phyloP scores from a whole-genome alignment of 768 basidiomycete genomes.

The Boletus pseudopeckii region DNA sequence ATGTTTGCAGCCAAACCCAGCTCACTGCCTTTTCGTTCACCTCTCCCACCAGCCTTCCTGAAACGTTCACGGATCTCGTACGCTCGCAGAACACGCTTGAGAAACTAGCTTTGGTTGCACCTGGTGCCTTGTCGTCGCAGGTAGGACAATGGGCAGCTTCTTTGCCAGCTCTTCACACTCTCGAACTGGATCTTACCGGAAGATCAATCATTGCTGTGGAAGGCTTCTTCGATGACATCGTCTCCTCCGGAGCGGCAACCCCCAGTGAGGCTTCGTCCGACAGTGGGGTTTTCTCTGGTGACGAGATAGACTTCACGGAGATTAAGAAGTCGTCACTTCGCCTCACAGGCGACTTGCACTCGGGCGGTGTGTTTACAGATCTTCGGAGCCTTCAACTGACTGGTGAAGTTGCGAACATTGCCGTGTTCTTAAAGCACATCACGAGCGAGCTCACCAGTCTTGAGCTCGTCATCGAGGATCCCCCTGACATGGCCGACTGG shows the following conservation, averaged over 20 bases:
- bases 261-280: constrained; percentile 70
- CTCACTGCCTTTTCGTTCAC: constrained; percentile 68
- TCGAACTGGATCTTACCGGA: constrained; percentile 71
- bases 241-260: constrained; percentile 64
- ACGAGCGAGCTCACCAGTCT: constrained; percentile 61
- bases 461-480: constrained; percentile 77
- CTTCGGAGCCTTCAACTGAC: constrained; percentile 63
- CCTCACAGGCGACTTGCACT: constrained; percentile 57
- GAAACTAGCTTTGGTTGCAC: constrained; percentile 63
- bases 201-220: constrained; percentile 68
- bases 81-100: constrained; percentile 57
- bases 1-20: constrained; percentile 60
- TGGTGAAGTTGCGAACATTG: constrained; percentile 66
- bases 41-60: constrained; percentile 66
- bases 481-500: constrained; percentile 73
- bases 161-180: constrained; percentile 55
- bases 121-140: constrained; percentile 65
- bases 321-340: constrained; percentile 67
- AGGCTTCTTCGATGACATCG: constrained; percentile 74
- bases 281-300: constrained; percentile 74
- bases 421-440: constrained; percentile 68
- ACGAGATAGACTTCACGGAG: constrained; percentile 74
- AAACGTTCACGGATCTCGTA: constrained; percentile 65
- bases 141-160: constrained; percentile 74
- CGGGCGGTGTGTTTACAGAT: constrained; percentile 53